Base-by-base conservation (phyloP, 768 basidiomycete species). In the Mycena polygramma region DNA sequence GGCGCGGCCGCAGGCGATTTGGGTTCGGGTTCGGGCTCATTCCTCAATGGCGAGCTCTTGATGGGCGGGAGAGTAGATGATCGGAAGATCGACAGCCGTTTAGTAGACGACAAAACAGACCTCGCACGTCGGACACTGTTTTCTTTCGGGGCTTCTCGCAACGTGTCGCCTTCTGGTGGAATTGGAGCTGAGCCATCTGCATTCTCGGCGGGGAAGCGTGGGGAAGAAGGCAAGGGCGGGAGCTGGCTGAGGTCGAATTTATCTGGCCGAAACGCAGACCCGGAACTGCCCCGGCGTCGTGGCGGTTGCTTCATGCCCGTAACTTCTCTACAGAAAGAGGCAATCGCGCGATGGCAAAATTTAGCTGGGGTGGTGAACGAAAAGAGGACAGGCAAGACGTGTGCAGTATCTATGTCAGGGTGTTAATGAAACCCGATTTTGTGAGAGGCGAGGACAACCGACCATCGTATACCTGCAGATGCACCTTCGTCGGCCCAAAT, bases 401-500 rank as follows among this genome's bases (percentile, higher is more conserved):
- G 93, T 0, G 92, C 91, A 6, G 89, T 85, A 75, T 92, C 93
- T 94, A 64, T 4, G 67, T 22, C 49, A 20, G 6, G 26, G 46
- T 63, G 68, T 66, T 72, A 54, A 74, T 74, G 46, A 76, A 74
- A 35, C 78, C 66, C 11, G 75, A 78, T 14, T 77, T 68, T 55
- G 65, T 74, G 58, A 51, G 22, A 13, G 26, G 45, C 4, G 26
- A 58, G 41, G n/a, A 35, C 49, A 77, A 83, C 78, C 74, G 79
- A 87, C 94, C 95, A 76, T 98, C 96, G 76, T 96, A 98, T 1
- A 98, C 90, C 79, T 98, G 96, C 14, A 98, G 83, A 81, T 98
- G 96, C 20, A 97, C 95, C 65, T 91, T 85, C 1, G 96, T 96
- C 2, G 93, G 84, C n/a, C 79, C 77, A 72, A 81, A 80, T 14